Evolutionary conservation across 148 eudicot genomes (phyloP).

Genomic region (Camellia sinensis): DNA sequence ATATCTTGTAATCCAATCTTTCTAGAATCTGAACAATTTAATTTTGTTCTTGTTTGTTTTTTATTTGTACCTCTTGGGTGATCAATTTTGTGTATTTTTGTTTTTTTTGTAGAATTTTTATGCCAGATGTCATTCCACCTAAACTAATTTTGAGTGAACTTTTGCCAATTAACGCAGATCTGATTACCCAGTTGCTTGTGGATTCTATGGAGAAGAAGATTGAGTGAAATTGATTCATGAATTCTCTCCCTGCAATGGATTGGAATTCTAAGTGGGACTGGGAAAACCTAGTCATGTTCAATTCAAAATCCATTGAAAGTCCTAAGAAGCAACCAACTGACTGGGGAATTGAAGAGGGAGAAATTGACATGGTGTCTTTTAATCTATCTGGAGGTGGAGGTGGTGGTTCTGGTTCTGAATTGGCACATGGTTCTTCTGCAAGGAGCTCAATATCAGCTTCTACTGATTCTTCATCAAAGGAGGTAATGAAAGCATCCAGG

Average conservation of each 20-base stretch:
- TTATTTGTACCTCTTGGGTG: background rate
- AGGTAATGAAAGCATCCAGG: conserved; percentile 36
- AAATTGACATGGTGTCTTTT: conserved; percentile 62
- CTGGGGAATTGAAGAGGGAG: conserved; percentile 64
- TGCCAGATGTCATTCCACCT: background rate
- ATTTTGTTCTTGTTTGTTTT: background rate
- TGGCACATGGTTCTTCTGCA: conserved; percentile 62
- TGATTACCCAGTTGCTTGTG: conserved; percentile 14
- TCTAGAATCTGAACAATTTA: background rate
- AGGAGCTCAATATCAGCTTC: conserved; percentile 85
- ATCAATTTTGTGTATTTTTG: background rate
- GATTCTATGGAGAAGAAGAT: conserved; percentile 5
- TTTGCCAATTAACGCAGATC: conserved; percentile 22
- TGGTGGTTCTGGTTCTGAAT: conserved; percentile 57
- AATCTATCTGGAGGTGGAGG: conserved; percentile 53
- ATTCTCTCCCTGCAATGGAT: conserved; percentile 59
- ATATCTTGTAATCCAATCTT: background rate
- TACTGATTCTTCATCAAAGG: conserved; percentile 56
- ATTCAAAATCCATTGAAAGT: conserved; percentile 48
- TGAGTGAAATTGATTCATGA: conserved; percentile 24
- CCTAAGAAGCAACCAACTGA: conserved; percentile 59
- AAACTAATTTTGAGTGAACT: background rate
- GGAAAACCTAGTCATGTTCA: conserved; percentile 65
- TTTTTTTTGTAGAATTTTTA: background rate
- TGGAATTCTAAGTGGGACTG: conserved; percentile 81